Conservation (phyloP, 768 basidiomycete species). For the Mycena floridula region DNA sequence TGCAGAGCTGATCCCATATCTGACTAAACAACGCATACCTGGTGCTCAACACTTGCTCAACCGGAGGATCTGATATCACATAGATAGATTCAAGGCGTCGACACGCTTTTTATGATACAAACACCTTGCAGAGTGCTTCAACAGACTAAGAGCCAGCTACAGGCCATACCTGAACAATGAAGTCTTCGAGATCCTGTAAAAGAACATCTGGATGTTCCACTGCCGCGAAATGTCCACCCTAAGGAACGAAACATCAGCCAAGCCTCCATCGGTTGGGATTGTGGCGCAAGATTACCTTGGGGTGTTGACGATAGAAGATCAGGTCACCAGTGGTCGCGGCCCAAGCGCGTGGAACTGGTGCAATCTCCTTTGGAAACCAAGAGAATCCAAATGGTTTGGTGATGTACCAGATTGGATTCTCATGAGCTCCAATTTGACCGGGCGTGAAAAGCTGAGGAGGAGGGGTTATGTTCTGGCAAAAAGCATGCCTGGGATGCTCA, state of each 20-base stretch:
- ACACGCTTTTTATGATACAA: too few species aligned
- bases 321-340: conserved; percentile 17
- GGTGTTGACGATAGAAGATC: conserved; percentile 20
- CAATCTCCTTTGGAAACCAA: conserved; percentile 21
- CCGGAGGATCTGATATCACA: too few species aligned
- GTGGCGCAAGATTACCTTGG: neutral
- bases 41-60: too few species aligned
- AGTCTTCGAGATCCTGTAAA: conserved; percentile 21
- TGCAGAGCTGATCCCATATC: too few species aligned
- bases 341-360: conserved; percentile 18
- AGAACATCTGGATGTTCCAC: conserved; percentile 20
- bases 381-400: conserved; percentile 20
- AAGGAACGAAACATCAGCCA: neutral
- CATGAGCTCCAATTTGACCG: too few species aligned
- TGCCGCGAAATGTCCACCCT: conserved; percentile 27
- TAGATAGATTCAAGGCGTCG: too few species aligned
- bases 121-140: too few species aligned
- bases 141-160: too few species aligned
- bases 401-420: conserved; percentile 4
- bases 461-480: neutral
- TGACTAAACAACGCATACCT: too few species aligned
- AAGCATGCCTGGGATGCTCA: too few species aligned
- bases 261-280: neutral
- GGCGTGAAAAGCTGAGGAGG: neutral
- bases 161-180: too few species aligned